These are phyloP conservation scores for Polyplosphaeria fusca DNA, from an alignment of 495 filamentous ascomycete genomes.

Conservation along the genomic window DNA sequence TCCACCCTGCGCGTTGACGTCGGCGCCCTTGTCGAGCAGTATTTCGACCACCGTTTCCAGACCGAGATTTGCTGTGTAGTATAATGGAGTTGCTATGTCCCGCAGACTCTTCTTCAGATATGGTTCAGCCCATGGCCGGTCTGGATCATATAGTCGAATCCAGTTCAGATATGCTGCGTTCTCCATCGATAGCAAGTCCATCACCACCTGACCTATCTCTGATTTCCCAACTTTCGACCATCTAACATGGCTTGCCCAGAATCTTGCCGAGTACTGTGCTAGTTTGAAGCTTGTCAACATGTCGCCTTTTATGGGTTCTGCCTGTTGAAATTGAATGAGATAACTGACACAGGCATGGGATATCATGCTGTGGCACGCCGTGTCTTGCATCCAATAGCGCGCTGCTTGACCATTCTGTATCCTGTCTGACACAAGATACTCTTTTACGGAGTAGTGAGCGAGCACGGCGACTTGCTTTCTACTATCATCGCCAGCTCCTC, in stretches of 20 bases:
- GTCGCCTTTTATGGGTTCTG: not conserved
- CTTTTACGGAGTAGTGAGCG: too few relatives aligned
- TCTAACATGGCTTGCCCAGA: not conserved
- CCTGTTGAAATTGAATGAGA: not conserved
- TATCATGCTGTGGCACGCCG: not conserved
- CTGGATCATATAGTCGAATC: not conserved
- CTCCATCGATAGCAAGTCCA: not conserved
- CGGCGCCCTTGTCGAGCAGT: too few relatives aligned
- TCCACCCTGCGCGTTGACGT: too few relatives aligned
- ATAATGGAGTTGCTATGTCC: too few relatives aligned
- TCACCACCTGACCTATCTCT: not conserved
- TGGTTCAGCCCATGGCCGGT: not conserved
- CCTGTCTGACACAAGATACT: not conserved
- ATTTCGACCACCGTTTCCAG: too few relatives aligned
- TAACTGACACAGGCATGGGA: not conserved
- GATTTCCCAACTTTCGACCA: not conserved
- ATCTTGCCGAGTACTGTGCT: constrained; percentile 3
- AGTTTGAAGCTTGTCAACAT: not conserved
- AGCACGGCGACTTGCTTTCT: not conserved
- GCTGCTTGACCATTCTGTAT: not conserved
- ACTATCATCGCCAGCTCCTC: not conserved
- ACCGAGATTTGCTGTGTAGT: too few relatives aligned
- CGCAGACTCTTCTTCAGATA: too few relatives aligned
- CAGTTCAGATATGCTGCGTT: not conserved
- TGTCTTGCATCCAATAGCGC: not conserved